Conservation (phyloP, 2,329 filamentous ascomycete species). For the Penicillium expansum region DNA sequence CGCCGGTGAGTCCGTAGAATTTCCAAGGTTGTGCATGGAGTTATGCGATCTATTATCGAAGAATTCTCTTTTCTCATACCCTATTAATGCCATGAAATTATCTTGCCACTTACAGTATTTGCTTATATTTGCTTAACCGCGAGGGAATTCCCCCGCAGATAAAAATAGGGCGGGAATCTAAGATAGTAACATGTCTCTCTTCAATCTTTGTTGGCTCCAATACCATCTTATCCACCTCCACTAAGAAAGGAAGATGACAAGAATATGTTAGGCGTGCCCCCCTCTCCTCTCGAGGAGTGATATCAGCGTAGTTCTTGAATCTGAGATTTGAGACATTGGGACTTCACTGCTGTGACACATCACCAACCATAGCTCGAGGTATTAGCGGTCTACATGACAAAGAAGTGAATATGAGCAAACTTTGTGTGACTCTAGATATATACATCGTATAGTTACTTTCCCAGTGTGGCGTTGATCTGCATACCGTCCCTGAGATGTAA, state of each 20-base stretch:
- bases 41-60: background rate
- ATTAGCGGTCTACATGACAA: slow-evolving; percentile 2
- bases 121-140: background rate
- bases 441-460: slow-evolving; percentile 1
- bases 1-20: background rate
- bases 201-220: background rate
- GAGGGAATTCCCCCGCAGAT: background rate
- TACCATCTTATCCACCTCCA: background rate
- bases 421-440: background rate
- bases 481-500: slow-evolving; percentile 20
- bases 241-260: background rate
- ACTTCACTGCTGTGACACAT: slow-evolving; percentile 15
- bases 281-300: background rate
- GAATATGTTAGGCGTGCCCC: background rate
- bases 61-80: background rate
- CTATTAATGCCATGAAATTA: slow-evolving; percentile 2
- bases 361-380: slow-evolving; percentile 15
- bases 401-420: background rate
- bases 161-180: background rate
- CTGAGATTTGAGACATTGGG: slow-evolving; percentile 1
- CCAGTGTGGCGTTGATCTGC: slow-evolving; percentile 2
- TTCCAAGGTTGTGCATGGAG: background rate
- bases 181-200: background rate
- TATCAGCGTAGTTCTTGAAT: background rate
- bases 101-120: background rate